A percentile compares a stretch with the other conserved stretches of the same genome.
Conservation (phyloP, 139 green algal genomes). For the Nannochloris sp. region DNA sequence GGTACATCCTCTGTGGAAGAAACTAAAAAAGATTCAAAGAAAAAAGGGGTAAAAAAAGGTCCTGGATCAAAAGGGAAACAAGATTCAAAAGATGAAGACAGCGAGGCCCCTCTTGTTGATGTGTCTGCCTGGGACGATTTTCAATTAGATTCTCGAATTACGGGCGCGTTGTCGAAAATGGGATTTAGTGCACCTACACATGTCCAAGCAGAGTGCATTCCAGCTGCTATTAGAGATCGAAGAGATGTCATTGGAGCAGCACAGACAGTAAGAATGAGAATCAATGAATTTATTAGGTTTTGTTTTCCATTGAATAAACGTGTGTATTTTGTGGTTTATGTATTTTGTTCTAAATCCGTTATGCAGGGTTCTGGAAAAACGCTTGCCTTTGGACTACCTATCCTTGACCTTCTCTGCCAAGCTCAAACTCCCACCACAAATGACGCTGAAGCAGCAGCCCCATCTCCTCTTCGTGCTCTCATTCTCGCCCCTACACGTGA, state of each 20-base stretch:
- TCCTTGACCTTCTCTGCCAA: constrained; percentile 82
- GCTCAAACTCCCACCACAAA: too few relatives aligned
- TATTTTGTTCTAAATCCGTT: background rate
- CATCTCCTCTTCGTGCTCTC: constrained; percentile 67
- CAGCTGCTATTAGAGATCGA: constrained; percentile 52
- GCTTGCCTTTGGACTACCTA: constrained; percentile 93
- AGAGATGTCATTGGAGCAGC: constrained; percentile 90
- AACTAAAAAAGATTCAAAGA: background rate
- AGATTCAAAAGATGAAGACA: background rate
- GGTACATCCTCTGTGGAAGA: background rate
- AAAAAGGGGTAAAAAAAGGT: too few relatives aligned
- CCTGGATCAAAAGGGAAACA: too few relatives aligned
- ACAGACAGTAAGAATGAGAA: constrained; percentile 59
- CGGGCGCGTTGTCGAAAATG: constrained; percentile 7
- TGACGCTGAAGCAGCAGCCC: background rate
- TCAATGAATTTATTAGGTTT: background rate
- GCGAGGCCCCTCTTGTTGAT: constrained; percentile 3
- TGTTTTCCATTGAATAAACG: background rate
- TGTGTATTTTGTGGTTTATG: background rate
- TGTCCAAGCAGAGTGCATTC: constrained; percentile 72
- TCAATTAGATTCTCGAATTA: constrained; percentile 21
- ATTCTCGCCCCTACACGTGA: constrained; percentile 90
- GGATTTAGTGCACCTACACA: constrained; percentile 63
- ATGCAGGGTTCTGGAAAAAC: constrained; percentile 91
- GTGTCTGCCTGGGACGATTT: constrained; percentile 21